These are phyloP conservation scores for Amborella trichopoda DNA, from an alignment of 164 flowering plant genomes.

Conservation along the genomic window DNA sequence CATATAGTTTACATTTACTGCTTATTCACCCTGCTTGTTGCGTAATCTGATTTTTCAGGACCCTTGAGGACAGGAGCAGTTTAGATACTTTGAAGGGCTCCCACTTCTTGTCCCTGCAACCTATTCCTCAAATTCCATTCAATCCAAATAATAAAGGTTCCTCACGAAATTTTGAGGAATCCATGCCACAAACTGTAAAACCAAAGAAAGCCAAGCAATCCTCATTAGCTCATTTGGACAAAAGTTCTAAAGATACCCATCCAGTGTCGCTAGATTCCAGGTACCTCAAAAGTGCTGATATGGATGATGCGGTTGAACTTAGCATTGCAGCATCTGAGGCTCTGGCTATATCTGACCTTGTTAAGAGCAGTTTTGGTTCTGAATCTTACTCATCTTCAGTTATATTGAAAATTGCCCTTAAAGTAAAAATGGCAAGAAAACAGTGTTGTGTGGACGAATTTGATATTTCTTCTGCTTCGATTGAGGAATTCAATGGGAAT, in stretches of 20 bases:
- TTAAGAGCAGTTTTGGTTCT: constrained; percentile 16
- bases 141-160: constrained; percentile 1
- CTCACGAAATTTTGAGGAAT: constrained; percentile 5
- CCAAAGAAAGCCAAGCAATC: constrained; percentile 1
- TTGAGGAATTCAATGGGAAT: constrained; percentile 19
- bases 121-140: constrained; percentile 10
- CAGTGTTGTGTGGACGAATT: constrained; percentile 11
- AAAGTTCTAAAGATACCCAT: constrained; percentile 12
- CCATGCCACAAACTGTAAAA: constrained; percentile 2
- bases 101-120: constrained; percentile 3
- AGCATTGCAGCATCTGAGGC: constrained; percentile 88
- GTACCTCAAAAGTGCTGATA: constrained; percentile 15
- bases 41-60: too few species aligned
- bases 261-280: constrained; percentile 4
- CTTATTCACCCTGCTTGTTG: too few species aligned
- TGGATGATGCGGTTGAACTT: constrained; percentile 50
- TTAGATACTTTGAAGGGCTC: too few species aligned
- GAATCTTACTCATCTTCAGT: constrained; percentile 23
- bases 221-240: constrained; percentile 3
- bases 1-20: too few species aligned
- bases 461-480: constrained; percentile 7
- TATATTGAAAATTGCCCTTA: constrained; percentile 61
- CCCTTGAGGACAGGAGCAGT: too few species aligned
- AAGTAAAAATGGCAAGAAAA: constrained; percentile 53
- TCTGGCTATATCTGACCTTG: constrained; percentile 51